Evolutionary conservation across 2,329 filamentous ascomycete genomes (phyloP).

Genomic region (Phoma herbarum): DNA sequence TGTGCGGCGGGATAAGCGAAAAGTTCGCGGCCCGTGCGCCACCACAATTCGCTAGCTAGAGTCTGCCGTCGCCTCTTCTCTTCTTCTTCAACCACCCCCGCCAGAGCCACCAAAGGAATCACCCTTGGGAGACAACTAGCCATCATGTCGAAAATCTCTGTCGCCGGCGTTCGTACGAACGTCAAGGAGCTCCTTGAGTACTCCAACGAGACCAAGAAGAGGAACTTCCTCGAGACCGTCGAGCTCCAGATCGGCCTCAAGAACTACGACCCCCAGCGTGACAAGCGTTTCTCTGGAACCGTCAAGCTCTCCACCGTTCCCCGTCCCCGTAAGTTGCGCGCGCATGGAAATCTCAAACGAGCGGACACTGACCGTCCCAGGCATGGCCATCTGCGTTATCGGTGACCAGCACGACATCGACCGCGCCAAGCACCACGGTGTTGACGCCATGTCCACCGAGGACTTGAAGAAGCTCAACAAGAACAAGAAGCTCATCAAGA

Average conservation of each 20-base stretch:
- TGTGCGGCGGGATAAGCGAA: constrained; percentile 13
- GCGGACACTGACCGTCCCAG: constrained; percentile 23
- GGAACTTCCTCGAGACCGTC: constrained; percentile 96
- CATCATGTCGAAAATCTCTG: constrained; percentile 85
- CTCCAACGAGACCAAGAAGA: constrained; percentile 94
- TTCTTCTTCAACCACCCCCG: constrained; percentile 43
- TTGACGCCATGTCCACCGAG: constrained; percentile 97
- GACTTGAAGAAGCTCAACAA: constrained; percentile 99
- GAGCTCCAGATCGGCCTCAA: constrained; percentile 67
- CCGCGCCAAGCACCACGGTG: constrained; percentile 98
- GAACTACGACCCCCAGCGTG: constrained; percentile 85
- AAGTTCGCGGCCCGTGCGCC: constrained; percentile 10
- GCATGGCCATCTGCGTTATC: constrained; percentile 69
- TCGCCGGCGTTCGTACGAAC: constrained; percentile 94
- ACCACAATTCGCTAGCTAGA: constrained; percentile 12
- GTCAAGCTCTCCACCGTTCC: constrained; percentile 93
- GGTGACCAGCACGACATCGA: constrained; percentile 98
- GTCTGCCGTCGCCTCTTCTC: constrained; percentile 22
- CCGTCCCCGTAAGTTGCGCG: constrained; percentile 62
- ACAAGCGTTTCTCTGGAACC: constrained; percentile 99
- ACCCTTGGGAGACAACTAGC: constrained; percentile 60
- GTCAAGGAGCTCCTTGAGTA: constrained; percentile 94
- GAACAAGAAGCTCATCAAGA: constrained; percentile 99
- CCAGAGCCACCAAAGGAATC: constrained; percentile 52
- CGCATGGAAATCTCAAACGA: not conserved